Evolutionary conservation across 2,329 filamentous ascomycete genomes (phyloP), one percentile per base, ranked within the genome.

Genomic region (Verticillium klebahnii): DNA sequence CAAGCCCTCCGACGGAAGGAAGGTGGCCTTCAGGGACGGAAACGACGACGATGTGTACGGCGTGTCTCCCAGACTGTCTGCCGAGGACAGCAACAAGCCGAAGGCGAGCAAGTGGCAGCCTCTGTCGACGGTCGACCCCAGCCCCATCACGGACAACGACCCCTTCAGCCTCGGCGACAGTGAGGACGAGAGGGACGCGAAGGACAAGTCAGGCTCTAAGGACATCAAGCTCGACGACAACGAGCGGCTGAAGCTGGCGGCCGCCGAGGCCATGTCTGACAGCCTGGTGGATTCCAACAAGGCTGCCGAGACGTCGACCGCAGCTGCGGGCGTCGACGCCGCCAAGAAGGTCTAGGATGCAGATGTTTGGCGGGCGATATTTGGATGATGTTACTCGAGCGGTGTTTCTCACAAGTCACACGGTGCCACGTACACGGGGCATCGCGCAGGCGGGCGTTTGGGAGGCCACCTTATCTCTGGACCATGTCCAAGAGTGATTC

Each of bases 51-150:
- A 80, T 68, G 87, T 90, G 62, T 95, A 96, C 72, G 85, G 88
- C 62, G 80, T 84, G 12, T 87, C 87, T 58, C 85, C 88, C 36
- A 81, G 73, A 73, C 77, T 78, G 59, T 81, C 75, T 32, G 80
- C 79, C 67, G 87, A 82, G 75, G 86, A 82, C 71, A 76, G 67
- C 63, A 70, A 73, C 37, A 80, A 82, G 57, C 77, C 79, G 67
- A 95, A 93, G 78, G 77, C 85, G 56, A 97, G 93, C 84, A 99
- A 99, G 79, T 99, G 95, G 95, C 94, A 99, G 75, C 94, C 95
- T 11, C 80, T 99, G 68, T 92, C 93, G 14, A 84, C 89, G 0
- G 87, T 97, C 15, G 91, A 93, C 66, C 96, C 58, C 92, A 68
- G 62, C 45, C 66, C 67, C 23, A 67, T 69, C 58, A 65, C 59